Conservation (phyloP, 2,329 filamentous ascomycete genomes). For the Colletotrichum lini region DNA sequence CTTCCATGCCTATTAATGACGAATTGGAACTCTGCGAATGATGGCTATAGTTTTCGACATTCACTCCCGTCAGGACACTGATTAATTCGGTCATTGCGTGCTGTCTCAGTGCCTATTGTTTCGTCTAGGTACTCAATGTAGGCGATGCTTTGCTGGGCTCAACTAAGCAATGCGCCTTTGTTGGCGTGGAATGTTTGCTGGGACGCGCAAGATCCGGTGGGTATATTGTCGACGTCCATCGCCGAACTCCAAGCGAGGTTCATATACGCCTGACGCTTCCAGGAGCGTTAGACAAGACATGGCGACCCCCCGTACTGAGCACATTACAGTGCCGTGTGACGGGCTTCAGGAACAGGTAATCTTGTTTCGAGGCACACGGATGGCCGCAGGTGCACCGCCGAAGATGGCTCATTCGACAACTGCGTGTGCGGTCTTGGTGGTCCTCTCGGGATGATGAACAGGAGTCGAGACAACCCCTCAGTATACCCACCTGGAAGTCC, state of each 20-base stretch:
- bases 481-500: not conserved
- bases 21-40: not conserved
- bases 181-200: not conserved
- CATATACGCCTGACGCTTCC: not conserved
- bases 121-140: not conserved
- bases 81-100: not conserved
- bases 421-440: not conserved
- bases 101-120: not conserved
- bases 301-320: slow-evolving; percentile 4
- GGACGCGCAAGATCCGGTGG: not conserved
- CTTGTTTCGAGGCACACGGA: slow-evolving; percentile 33
- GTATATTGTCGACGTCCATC: not conserved
- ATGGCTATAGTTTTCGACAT: not conserved
- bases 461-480: not conserved
- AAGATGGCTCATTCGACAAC: not conserved
- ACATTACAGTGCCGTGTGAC: slow-evolving; percentile 17
- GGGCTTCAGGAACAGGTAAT: slow-evolving; percentile 34
- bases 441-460: not conserved
- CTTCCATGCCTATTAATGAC: not conserved
- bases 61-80: too few relatives aligned
- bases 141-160: not conserved
- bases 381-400: slow-evolving; percentile 14
- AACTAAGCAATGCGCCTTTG: too few relatives aligned
- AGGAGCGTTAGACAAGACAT: slow-evolving; percentile 20
- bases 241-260: slow-evolving; percentile 3